These are phyloP conservation scores for Phaffia rhodozyma DNA, from an alignment of 1,284 basidiomycete species.

Conservation along the genomic window DNA sequence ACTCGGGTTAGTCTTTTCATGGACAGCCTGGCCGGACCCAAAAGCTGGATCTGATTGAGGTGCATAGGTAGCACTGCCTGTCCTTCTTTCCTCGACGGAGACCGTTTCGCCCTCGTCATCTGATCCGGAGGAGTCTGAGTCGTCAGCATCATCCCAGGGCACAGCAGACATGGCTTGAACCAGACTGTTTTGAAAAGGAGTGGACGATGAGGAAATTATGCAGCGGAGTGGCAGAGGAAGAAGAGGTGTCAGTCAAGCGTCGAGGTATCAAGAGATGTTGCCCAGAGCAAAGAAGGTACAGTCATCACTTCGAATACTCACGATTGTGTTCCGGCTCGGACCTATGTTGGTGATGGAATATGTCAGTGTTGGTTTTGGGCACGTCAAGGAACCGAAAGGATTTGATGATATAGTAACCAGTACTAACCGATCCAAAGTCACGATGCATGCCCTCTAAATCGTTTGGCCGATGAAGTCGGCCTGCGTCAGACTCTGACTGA, in stretches of 20 bases:
- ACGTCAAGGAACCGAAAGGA: too few relatives aligned
- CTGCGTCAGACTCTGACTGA: too few relatives aligned
- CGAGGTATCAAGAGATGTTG: neutral
- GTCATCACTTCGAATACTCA: neutral
- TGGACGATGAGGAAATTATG: neutral
- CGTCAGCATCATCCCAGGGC: conserved; percentile 1
- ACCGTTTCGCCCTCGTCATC: neutral
- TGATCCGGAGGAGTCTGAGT: neutral
- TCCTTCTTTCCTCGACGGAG: neutral
- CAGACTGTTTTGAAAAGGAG: neutral
- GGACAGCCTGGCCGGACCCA: too few relatives aligned
- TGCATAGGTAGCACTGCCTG: neutral
- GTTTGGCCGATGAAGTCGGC: too few relatives aligned
- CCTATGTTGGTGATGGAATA: neutral
- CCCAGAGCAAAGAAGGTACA: too few relatives aligned
- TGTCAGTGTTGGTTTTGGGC: too few relatives aligned
- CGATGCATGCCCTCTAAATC: too few relatives aligned
- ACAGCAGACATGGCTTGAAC: conserved; percentile 16
- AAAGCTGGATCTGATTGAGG: neutral
- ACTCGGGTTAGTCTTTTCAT: neutral
- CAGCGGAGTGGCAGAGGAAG: neutral
- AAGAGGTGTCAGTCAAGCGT: neutral
- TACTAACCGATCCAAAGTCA: too few relatives aligned
- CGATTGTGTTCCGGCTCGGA: conserved; percentile 9
- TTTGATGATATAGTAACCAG: too few relatives aligned